These are phyloP conservation scores for Chlorokybus atmophyticus DNA, from an alignment of 139 green algal species.

Conservation along the genomic window DNA sequence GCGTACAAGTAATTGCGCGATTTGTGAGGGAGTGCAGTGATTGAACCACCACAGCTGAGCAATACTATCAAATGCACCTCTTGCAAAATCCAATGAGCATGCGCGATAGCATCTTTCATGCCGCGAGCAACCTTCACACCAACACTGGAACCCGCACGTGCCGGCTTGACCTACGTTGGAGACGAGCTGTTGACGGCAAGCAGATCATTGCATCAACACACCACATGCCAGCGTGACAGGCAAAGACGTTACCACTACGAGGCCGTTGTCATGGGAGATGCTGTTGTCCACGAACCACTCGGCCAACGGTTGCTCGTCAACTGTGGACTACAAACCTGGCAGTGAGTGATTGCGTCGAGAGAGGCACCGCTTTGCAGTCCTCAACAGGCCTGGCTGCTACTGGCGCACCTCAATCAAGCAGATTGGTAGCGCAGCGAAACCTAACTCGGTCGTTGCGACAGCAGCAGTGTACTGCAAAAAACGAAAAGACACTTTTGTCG, in stretches of 20 bases:
- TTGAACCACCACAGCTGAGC: neutral
- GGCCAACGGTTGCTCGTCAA: neutral
- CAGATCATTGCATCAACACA: neutral
- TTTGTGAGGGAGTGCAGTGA: no score
- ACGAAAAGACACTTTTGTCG: constrained; percentile 1
- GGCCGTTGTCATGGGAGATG: constrained; percentile 1
- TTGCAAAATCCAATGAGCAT: neutral
- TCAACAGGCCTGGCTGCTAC: no score
- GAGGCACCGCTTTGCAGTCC: no score
- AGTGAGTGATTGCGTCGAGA: no score
- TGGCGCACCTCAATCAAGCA: no score
- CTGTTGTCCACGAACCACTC: constrained; percentile 7
- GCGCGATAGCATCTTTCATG: constrained; percentile 2
- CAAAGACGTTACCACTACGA: constrained; percentile 10
- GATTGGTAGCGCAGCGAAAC: no score
- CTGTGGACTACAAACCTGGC: neutral
- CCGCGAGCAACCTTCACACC: constrained; percentile 24
- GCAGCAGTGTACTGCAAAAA: constrained; percentile 6
- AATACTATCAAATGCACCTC: no score
- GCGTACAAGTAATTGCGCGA: no score
- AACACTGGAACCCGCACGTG: constrained; percentile 22
- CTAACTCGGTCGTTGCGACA: no score
- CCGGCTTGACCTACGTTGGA: constrained; percentile 31
- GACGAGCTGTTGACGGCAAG: neutral
- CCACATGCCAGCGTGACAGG: neutral